Evolutionary conservation across 805 yeast genomes (phyloP), one percentile per base, ranked within the genome.

Genomic region (Pichia membranifaciens): DNA sequence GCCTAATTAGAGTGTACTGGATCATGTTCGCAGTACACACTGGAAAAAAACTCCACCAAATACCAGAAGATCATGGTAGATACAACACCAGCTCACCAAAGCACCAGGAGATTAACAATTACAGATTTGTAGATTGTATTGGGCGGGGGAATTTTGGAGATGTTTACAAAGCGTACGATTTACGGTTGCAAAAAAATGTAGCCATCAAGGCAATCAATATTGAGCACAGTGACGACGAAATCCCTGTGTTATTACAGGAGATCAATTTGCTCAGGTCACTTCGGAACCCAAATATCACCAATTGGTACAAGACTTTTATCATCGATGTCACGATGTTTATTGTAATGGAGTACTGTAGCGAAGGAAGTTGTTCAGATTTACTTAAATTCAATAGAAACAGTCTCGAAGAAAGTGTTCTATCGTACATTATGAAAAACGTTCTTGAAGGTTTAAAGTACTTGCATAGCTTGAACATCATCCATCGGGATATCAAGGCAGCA

Each of bases 301-400:
- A 73, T 37, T 81, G 81, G 59, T 73, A 69, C 56, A 81, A 80
- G 41, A 81, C 96, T 1, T 77, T 79, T 58, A 63, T 84, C 4
- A 70, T 73, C 38, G 87, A 80, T 38, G 78, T 79, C 38, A 73
- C 78, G 5, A 78, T 93, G 79, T 90, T 89, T 84, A 86, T 91
- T 41, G 83, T 83, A 5, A 87, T 93, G 96, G 99, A 91, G 62
- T 88, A 77, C 60, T 93, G 98, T 65, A 96, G 91, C 12, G 97
- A 95, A 25, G 96, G 97, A 0, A 87, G 96, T 1, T 86, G 96
- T 63, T 74, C 84, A 2, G 95, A 86, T 58, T 71, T 88, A 47
- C 59, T 91, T 37, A 79, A 74, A 57, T 70, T 71, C 42, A 76
- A 66, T 62, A 80, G 75, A 29, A 65, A 60, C 23, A 53, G 55